Evolutionary conservation across 2,329 filamentous ascomycete species (phyloP).

Genomic region (Aspergillus uvarum): DNA sequence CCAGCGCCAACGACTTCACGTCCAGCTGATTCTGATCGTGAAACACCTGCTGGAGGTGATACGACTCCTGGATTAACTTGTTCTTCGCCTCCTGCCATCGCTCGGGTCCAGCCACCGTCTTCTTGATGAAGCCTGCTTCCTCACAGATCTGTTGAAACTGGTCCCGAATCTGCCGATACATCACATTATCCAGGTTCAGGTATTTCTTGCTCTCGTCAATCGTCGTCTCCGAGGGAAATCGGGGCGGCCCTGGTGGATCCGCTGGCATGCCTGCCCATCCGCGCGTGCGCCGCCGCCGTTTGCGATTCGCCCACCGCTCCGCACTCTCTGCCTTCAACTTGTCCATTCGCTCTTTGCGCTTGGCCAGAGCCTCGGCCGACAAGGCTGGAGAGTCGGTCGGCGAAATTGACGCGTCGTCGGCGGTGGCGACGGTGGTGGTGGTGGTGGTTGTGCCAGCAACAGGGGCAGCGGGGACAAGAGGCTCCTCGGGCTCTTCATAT

Average conservation of each 20-base stretch:
- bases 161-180: constrained; percentile 65
- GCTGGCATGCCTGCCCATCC: constrained; percentile 68
- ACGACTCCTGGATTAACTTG: constrained; percentile 62
- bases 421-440: background rate
- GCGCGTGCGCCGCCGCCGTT: constrained; percentile 66
- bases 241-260: constrained; percentile 66
- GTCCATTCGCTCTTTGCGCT: constrained; percentile 55
- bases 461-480: constrained; percentile 24
- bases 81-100: constrained; percentile 72
- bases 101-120: constrained; percentile 70
- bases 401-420: constrained; percentile 5
- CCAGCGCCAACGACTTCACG: constrained; percentile 66
- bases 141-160: constrained; percentile 71
- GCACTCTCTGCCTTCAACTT: constrained; percentile 60
- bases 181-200: constrained; percentile 61
- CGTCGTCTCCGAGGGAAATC: constrained; percentile 80
- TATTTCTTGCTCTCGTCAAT: constrained; percentile 74
- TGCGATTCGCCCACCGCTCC: constrained; percentile 62
- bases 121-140: constrained; percentile 67
- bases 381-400: constrained; percentile 32
- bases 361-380: constrained; percentile 51
- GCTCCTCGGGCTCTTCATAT: constrained; percentile 27
- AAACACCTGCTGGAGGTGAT: constrained; percentile 63
- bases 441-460: constrained; percentile 4
- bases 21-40: constrained; percentile 59